These are phyloP conservation scores for Acacia crassicarpa DNA, from an alignment of 306 rosid species.

Conservation along the genomic window DNA sequence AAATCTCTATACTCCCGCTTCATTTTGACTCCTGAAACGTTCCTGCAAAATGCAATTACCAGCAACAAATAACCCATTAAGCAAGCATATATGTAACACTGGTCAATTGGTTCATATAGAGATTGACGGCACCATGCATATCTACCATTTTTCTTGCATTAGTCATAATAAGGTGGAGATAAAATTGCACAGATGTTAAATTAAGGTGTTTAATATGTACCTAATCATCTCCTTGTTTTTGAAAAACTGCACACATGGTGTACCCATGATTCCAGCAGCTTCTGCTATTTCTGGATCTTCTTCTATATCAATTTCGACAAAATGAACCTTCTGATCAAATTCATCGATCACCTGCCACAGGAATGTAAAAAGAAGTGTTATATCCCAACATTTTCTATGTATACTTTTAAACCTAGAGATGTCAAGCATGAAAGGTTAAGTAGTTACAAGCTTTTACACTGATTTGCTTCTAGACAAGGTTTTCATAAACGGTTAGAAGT, in stretches of 20 bases:
- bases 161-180: background rate
- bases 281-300: slow-evolving; percentile 76
- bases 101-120: background rate
- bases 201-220: slow-evolving; percentile 22
- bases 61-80: background rate
- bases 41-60: slow-evolving; percentile 40
- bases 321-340: slow-evolving; percentile 65
- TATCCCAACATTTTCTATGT: background rate
- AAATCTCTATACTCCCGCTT: slow-evolving; percentile 65
- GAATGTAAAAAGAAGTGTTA: background rate
- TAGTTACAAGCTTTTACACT: background rate
- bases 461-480: background rate
- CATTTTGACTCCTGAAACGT: slow-evolving; percentile 65
- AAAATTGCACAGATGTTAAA: background rate
- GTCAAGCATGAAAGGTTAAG: background rate
- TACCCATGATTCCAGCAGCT: slow-evolving; percentile 81
- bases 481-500: background rate
- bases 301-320: slow-evolving; percentile 75
- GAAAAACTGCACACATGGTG: slow-evolving; percentile 76
- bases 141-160: background rate
- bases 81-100: background rate
- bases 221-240: slow-evolving; percentile 71
- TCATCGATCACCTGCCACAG: slow-evolving; percentile 65
- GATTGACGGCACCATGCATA: background rate
- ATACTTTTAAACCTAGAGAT: background rate